phyloP scores from a whole-genome alignment of 1,284 basidiomycete genomes.

The Ceratobasidium sp. region DNA sequence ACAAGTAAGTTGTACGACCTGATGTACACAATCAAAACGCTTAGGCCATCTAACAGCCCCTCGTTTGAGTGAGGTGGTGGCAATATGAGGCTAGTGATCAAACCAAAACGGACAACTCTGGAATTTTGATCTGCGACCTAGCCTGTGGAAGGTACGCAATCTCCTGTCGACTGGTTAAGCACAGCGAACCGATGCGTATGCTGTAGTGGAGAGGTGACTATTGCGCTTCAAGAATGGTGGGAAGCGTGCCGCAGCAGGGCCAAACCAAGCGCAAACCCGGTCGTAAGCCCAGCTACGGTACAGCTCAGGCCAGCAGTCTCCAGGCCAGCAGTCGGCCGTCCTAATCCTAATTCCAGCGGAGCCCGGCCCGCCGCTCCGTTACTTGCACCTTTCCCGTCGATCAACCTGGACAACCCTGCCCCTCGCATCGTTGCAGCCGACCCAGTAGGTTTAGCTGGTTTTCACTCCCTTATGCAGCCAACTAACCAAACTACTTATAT shows the following conservation, averaged over 20 bases:
- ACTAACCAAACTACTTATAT: neutral
- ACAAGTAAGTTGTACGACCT: conserved; percentile 55
- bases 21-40: conserved; percentile 21
- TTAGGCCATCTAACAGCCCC: conserved; percentile 49
- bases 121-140: conserved; percentile 60
- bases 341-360: conserved; percentile 18
- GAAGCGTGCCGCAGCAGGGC: conserved; percentile 6
- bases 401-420: conserved; percentile 6
- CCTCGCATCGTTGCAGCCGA: conserved; percentile 30
- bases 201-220: conserved; percentile 55
- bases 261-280: neutral
- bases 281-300: neutral
- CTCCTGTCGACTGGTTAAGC: too few relatives aligned
- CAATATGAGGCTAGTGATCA: conserved; percentile 52
- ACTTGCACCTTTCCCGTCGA: neutral
- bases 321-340: conserved; percentile 41
- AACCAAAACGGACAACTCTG: conserved; percentile 42
- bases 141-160: conserved; percentile 62
- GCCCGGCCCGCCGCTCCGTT: neutral
- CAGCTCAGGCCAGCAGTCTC: neutral
- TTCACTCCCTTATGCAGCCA: neutral
- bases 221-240: conserved; percentile 55
- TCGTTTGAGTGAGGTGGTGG: conserved; percentile 58
- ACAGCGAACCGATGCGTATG: conserved; percentile 11
- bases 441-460: conserved; percentile 44